Evolutionary conservation across 192 early-diverging fungal species (phyloP).

Genomic region (Gonapodya prolifera): DNA sequence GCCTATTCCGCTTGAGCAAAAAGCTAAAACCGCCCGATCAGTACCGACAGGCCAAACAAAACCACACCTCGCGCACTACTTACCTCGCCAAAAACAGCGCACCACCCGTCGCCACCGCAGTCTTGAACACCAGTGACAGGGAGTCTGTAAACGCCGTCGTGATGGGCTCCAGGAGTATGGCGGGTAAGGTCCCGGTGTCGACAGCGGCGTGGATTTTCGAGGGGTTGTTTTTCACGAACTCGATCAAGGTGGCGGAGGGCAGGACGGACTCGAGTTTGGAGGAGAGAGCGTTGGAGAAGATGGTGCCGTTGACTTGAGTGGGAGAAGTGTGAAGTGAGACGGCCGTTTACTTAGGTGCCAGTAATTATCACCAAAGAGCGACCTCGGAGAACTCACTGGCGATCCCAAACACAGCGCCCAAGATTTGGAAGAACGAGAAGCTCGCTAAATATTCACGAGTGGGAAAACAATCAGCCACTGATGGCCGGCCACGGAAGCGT

Average conservation of each 20-base stretch:
- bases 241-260: background rate
- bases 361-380: no score
- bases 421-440: background rate
- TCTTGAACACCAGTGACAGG: background rate
- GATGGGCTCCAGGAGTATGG: background rate
- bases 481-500: no score
- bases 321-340: no score
- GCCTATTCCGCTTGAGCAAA: no score
- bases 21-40: no score
- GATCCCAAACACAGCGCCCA: background rate
- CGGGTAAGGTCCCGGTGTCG: background rate
- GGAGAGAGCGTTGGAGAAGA: background rate
- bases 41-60: no score
- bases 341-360: no score
- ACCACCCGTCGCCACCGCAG: background rate
- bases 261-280: background rate
- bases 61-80: no score
- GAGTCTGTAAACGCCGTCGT: background rate
- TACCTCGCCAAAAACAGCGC: background rate
- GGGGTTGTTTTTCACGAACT: background rate
- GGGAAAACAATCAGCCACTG: no score
- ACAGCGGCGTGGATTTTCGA: background rate
- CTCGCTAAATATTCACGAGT: background rate
- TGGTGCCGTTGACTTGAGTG: background rate
- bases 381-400: background rate